Evolutionary conservation across 139 green algal genomes (phyloP), one percentile per base, ranked within the genome.

Genomic region (Diplosphaera chodatii): DNA sequence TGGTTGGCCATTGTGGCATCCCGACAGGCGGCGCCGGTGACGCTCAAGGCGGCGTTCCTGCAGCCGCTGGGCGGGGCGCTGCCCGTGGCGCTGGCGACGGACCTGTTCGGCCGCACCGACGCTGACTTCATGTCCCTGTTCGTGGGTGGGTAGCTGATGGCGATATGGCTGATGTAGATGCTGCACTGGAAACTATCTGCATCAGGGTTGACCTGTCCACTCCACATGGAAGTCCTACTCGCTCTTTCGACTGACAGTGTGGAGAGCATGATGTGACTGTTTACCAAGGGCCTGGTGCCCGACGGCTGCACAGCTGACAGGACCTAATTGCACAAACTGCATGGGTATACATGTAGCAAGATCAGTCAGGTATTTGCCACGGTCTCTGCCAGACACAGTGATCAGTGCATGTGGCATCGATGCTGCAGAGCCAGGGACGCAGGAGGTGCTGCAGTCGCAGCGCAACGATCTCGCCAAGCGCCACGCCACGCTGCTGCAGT

Each of bases 31-130:
- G 90, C 83, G 15, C 91, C 89, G 6, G 82, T 87, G 65, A 94
- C 85, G 1, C 84, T 97, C 5, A 93, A 94, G 75, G 78, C 83
- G 27, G 86, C 89, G 0, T 97, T 97, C 70, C 74, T 97, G 77
- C 85, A 94, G 70, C 91, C 90, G 1, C 65, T 96, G 34, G 31
- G 31, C 6, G 28, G 28, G 71, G 33, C 77, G 37, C 82, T 94
- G 68, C 56, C 80, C 1, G 66, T 81, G 1, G 77, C 91, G 68
- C 77, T 94, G 40, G 74, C 80, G 6, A 67, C 93, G 73, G 83
- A 94, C 59, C 76, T 96, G 67, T 89, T 94, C 69, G 87, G 84
- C 0, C 76, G 77, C 28, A 79, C 67, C 2, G 91, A 95, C 64
- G 66, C 68, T 1, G 80, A 91, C 23, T 95, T 94, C 80, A 91